A percentile compares a stretch with the other conserved stretches of the same genome.
These are phyloP conservation scores for Boeremia exigua DNA, from an alignment of 2,329 filamentous ascomycete genomes.

Conservation along the genomic window DNA sequence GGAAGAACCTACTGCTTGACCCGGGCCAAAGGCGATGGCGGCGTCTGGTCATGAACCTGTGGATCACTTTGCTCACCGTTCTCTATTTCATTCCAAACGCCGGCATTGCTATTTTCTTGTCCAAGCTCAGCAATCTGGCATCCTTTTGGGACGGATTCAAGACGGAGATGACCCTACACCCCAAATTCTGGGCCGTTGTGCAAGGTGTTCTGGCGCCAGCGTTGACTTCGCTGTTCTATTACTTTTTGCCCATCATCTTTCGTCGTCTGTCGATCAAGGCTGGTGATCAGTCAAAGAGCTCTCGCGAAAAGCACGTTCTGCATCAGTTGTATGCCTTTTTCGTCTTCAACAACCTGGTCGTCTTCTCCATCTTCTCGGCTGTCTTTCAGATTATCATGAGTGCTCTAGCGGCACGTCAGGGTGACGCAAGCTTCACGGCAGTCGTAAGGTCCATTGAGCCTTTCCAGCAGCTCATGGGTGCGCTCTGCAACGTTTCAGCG, in stretches of 20 bases:
- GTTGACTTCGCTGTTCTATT: conserved; percentile 84
- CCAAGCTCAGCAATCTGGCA: conserved; percentile 82
- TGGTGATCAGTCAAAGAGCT: conserved; percentile 90
- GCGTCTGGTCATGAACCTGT: conserved; percentile 79
- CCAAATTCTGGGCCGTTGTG: conserved; percentile 78
- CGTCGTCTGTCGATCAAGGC: conserved; percentile 81
- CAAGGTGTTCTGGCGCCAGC: conserved; percentile 92
- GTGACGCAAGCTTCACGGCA: conserved; percentile 63
- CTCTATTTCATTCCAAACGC: conserved; percentile 93
- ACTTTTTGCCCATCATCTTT: conserved; percentile 89
- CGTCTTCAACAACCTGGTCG: conserved; percentile 93
- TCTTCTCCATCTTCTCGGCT: conserved; percentile 91
- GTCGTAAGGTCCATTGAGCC: conserved; percentile 71
- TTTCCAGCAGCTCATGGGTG: conserved; percentile 69
- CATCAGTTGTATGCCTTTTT: conserved; percentile 94
- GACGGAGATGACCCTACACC: conserved; percentile 65
- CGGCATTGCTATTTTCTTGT: conserved; percentile 90
- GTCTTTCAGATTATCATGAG: conserved; percentile 71
- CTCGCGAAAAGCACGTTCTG: conserved; percentile 88
- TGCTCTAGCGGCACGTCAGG: conserved; percentile 52
- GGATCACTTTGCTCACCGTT: conserved; percentile 80
- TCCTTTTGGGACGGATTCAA: conserved; percentile 80
- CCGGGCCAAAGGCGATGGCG: conserved; percentile 73
- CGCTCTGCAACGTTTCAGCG: conserved; percentile 80
- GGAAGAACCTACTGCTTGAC: conserved; percentile 85